Percentiles rank a stretch among this genome's conserved stretches.
Evolutionary conservation across 2,329 filamentous ascomycete genomes (phyloP).

Genomic region (Dactylonectria macrodidyma): DNA sequence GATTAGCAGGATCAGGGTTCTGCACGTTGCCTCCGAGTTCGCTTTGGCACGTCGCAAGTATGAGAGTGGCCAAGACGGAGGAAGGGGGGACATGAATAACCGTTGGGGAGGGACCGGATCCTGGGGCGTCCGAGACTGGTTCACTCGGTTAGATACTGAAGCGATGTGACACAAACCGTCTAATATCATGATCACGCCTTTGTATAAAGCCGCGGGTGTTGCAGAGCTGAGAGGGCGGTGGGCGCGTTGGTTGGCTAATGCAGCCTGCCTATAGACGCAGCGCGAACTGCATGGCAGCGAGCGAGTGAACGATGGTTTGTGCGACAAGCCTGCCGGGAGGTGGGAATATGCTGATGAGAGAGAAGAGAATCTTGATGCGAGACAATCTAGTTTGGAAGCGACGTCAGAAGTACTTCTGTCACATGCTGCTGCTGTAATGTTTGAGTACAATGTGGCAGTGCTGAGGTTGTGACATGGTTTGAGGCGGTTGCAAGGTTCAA

Average conservation of each 20-base stretch:
- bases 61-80: constrained; percentile 29
- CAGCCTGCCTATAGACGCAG: constrained; percentile 3
- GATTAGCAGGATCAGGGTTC: constrained; percentile 25
- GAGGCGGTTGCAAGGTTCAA: constrained; percentile 1
- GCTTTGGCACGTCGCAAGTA: neutral
- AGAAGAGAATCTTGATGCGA: neutral
- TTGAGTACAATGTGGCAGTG: constrained; percentile 4
- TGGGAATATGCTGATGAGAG: constrained; percentile 34
- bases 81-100: neutral
- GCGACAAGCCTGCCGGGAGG: constrained; percentile 29
- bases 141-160: constrained; percentile 40
- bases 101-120: neutral
- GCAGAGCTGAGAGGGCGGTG: constrained; percentile 14
- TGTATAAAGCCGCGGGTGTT: constrained; percentile 9
- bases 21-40: constrained; percentile 20
- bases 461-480: neutral
- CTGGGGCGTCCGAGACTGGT: constrained; percentile 9
- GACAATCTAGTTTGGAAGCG: neutral
- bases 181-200: constrained; percentile 29
- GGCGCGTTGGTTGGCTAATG: constrained; percentile 6
- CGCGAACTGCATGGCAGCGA: constrained; percentile 10
- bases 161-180: constrained; percentile 30
- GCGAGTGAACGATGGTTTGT: constrained; percentile 24
- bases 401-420: constrained; percentile 19
- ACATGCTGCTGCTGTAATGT: constrained; percentile 13